Evolutionary conservation across 306 rosid genomes (phyloP).

Genomic region (Prosopis cineraria): DNA sequence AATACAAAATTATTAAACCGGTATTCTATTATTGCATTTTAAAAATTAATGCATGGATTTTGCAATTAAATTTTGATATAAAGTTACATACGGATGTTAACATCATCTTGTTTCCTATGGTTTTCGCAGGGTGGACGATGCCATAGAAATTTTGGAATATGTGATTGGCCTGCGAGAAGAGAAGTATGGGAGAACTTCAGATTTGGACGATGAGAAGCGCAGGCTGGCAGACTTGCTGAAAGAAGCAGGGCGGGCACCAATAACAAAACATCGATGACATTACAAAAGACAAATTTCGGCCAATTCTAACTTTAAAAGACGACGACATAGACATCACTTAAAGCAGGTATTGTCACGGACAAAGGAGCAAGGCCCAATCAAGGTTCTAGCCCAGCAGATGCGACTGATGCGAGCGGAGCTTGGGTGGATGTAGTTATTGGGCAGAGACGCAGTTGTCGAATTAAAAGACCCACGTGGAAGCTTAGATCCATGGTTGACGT

Average conservation of each 20-base stretch:
- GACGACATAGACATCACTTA: slow-evolving; percentile 50
- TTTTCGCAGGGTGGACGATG: slow-evolving; percentile 71
- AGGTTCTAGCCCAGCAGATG: too few relatives aligned
- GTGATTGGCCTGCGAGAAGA: slow-evolving; percentile 90
- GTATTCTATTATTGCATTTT: background rate
- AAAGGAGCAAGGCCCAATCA: too few relatives aligned
- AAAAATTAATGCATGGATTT: background rate
- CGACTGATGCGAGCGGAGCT: too few relatives aligned
- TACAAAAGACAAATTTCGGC: slow-evolving; percentile 29
- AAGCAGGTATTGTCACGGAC: too few relatives aligned
- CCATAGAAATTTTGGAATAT: slow-evolving; percentile 75
- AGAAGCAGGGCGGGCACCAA: slow-evolving; percentile 72
- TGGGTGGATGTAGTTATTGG: too few relatives aligned
- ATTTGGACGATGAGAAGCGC: slow-evolving; percentile 76
- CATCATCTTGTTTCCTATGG: slow-evolving; percentile 15
- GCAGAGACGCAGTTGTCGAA: too few relatives aligned
- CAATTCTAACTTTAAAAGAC: slow-evolving; percentile 8
- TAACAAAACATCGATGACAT: slow-evolving; percentile 62
- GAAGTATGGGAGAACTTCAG: slow-evolving; percentile 84
- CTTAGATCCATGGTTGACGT: too few relatives aligned
- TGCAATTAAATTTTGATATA: background rate
- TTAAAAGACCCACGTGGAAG: too few relatives aligned
- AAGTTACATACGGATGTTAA: background rate
- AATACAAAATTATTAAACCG: background rate
- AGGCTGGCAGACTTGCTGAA: slow-evolving; percentile 74